A percentile compares a stretch with the other conserved stretches of the same genome.
These are phyloP conservation scores for Aspergillus unguis DNA, from an alignment of 2,329 filamentous ascomycete genomes.

Conservation along the genomic window DNA sequence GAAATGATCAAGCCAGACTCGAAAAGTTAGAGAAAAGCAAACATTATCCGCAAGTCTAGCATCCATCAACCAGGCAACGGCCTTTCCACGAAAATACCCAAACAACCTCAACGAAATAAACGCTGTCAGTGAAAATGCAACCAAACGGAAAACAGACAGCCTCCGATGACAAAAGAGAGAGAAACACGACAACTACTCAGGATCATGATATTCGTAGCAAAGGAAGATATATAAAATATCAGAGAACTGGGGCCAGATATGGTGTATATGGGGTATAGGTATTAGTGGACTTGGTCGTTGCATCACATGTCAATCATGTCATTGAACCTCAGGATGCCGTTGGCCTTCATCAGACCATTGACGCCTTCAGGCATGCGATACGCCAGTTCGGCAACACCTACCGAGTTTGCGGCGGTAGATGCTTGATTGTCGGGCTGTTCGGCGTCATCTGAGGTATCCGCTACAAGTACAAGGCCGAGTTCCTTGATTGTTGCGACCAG, in stretches of 20 bases:
- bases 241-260: neutral
- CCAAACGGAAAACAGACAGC: neutral
- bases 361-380: constrained; percentile 70
- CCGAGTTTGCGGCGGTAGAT: constrained; percentile 23
- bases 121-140: constrained; percentile 4
- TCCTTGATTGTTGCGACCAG: constrained; percentile 92
- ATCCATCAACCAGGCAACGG: neutral
- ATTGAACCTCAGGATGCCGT: constrained; percentile 88
- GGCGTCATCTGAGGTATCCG: constrained; percentile 69
- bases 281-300: neutral
- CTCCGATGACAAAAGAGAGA: constrained; percentile 1
- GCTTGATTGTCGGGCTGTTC: constrained; percentile 25
- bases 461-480: constrained; percentile 85
- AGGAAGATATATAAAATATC: constrained; percentile 7
- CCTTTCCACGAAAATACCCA: neutral
- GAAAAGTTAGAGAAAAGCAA: neutral
- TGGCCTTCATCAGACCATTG: constrained; percentile 79
- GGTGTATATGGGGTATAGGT: constrained; percentile 5
- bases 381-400: constrained; percentile 38
- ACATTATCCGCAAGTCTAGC: constrained; percentile 2
- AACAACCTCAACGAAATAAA: neutral
- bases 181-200: neutral
- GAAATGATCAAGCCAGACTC: neutral
- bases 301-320: constrained; percentile 75
- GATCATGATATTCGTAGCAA: constrained; percentile 8